Base-by-base conservation (phyloP, 257 asterid genomes). In the Nyctanthes arbortristis region DNA sequence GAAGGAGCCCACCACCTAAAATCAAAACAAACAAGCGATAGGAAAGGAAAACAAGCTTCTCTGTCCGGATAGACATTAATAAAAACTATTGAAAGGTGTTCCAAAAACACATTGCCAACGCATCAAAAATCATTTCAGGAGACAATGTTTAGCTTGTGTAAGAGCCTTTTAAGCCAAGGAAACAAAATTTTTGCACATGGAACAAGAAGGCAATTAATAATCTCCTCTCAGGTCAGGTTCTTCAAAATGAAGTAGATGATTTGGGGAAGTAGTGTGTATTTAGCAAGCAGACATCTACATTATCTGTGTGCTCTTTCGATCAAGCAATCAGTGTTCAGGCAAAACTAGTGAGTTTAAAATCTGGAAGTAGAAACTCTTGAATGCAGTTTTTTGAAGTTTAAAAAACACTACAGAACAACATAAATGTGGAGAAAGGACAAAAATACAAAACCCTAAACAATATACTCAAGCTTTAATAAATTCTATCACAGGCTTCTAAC, bases 1-100 rank as follows among this genome's bases (percentile, higher is more conserved):
- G 97, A 81, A 35, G 97, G 97, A 69, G 97, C 99, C 97, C 97
- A 89, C 99, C 99, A 94, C 99, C 97, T 94, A 78, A 57, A 55
- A 31, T 20, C 72, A 77, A 47, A 72, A 61, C 54, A 63, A 68
- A 57, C 60, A 64, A 68, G 52, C n/a, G 58, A 68, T 69, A 55
- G 62, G 59, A 16, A 62, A 64, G 34, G 25, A 59, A 49, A 45
- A 65, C 29, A 49, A 55, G 33, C 22, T 33, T 65, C 39, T 54
- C 55, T 30, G n/a, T 52, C 14, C 24, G 3, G 18, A 66, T 52
- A 18, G 28, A 36, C 25, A 34, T 65, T 12, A 31, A 7, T 28
- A 20, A 54, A 52, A 67, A 31, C 27, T 13, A 49, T 40, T 22
- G 22, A 49, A 49, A 20, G 58, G 27, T 5, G 12, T 12, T n/a